Base-by-base conservation (phyloP, 1,284 basidiomycete genomes). In the Boletus semigastroideus region DNA sequence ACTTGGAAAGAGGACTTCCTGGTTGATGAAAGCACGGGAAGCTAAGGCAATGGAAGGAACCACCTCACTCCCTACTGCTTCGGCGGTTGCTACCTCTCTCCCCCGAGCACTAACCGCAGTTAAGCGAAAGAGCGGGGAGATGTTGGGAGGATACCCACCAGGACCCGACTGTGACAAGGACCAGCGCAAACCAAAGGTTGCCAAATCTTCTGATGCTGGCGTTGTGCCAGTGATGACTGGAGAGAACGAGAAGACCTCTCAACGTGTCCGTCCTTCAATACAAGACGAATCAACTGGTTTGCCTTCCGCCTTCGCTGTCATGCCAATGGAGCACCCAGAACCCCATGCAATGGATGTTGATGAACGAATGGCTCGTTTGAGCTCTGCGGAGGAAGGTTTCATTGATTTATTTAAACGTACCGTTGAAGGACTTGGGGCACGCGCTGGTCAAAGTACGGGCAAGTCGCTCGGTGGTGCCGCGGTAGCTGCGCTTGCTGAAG, bases 1-100 rank as follows among this genome's bases (percentile, higher is more conserved):
- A 12, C 61, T 73, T 13, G 79, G 78, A 5, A 87, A 87, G 59
- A 80, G 88, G 25, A 84, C 86, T 13, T 91, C 88, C 1, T 90
- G 89, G 88, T 66, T 91, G 50, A 81, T 79, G 64, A 88, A 87
- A 60, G 86, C 84, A 13, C 77, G 87, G 39, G 87, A 90, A 63
- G 84, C 78, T 20, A 90, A 89, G 59, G 85, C 86, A 5, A 67
- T 84, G 60, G 87, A 87, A 59, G 74, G 70, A 31, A 74, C 74
- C 13, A 65, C 63, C 4, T 80, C 77, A 61, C 77, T 78, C 44
- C 56, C 69, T 4, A 70, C 59, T 49, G 59, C 64, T 37, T 62
- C 36, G 45, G 36, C 49, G 59, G 34, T 20, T 53, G 33, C 20
- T 54, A 33, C 39, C 20, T 40, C 49, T 28, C 28, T 56, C 19